Conservation (phyloP, 495 filamentous ascomycete genomes). For the Polyplosphaeria fusca region DNA sequence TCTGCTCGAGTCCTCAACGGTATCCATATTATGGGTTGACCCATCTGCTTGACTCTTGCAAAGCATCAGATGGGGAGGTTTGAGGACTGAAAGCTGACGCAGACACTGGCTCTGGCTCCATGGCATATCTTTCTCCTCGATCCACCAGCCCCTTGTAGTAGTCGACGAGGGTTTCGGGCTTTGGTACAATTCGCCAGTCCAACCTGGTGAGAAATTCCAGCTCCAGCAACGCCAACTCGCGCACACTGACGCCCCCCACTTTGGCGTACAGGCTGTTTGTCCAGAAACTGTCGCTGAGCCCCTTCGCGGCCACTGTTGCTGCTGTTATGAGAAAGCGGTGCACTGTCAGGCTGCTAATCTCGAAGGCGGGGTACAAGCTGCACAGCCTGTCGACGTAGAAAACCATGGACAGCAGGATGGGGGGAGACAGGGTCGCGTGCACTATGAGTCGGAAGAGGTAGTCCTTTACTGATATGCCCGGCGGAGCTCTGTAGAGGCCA, state of each 20-base stretch:
- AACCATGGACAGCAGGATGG: slow-evolving; percentile 98
- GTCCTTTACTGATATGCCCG: slow-evolving; percentile 87
- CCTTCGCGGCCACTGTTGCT: slow-evolving; percentile 92
- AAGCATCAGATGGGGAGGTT: too few relatives aligned
- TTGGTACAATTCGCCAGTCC: slow-evolving; percentile 94
- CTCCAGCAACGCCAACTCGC: slow-evolving; percentile 88
- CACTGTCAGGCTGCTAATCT: slow-evolving; percentile 88
- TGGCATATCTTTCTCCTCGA: slow-evolving; percentile 57
- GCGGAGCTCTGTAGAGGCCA: slow-evolving; percentile 62
- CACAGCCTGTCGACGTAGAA: slow-evolving; percentile 98
- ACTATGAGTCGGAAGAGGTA: slow-evolving; percentile 90
- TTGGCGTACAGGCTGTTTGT: slow-evolving; percentile 94
- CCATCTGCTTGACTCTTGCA: too few relatives aligned
- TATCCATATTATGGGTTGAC: too few relatives aligned
- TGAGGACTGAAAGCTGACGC: too few relatives aligned
- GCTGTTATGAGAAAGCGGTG: slow-evolving; percentile 96
- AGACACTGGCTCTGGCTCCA: slow-evolving; percentile 20
- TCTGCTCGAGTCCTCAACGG: too few relatives aligned
- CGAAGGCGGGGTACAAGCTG: slow-evolving; percentile 86
- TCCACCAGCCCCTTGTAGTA: slow-evolving; percentile 88
- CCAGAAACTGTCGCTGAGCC: slow-evolving; percentile 94
- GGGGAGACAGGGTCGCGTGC: slow-evolving; percentile 88
- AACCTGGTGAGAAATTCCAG: slow-evolving; percentile 87
- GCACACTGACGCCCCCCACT: slow-evolving; percentile 84
- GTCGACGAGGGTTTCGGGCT: slow-evolving; percentile 85